These are phyloP conservation scores for Neonectria neomacrospora DNA, from an alignment of 2,329 filamentous ascomycete genomes.

Conservation along the genomic window DNA sequence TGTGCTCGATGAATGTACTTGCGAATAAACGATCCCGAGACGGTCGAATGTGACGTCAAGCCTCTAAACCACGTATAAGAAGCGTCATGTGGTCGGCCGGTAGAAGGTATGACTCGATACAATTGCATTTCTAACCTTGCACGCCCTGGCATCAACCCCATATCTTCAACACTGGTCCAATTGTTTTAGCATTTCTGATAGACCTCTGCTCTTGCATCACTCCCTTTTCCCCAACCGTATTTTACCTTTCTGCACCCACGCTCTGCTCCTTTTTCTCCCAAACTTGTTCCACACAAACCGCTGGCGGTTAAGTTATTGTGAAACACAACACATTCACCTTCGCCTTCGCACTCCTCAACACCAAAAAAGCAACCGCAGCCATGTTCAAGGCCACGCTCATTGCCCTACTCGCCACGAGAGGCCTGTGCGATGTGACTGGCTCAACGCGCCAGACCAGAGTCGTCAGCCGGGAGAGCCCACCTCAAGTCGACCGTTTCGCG, in stretches of 20 bases:
- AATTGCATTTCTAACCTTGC: not conserved
- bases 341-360: not conserved
- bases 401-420: constrained; percentile 14
- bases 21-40: constrained; percentile 1
- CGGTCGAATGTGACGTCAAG: constrained; percentile 18
- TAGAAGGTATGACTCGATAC: not conserved
- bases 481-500: constrained; percentile 24
- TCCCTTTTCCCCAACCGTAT: not conserved
- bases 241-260: not conserved
- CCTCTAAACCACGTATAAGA: constrained; percentile 4
- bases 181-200: not conserved
- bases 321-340: not conserved
- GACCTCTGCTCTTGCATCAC: not conserved
- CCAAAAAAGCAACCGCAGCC: not conserved
- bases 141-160: not conserved
- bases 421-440: not conserved
- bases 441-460: not conserved
- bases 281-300: not conserved
- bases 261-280: not conserved
- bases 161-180: not conserved
- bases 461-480: not conserved
- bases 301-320: not conserved
- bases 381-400: constrained; percentile 22
- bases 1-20: not conserved
- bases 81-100: not conserved